phyloP scores from a whole-genome alignment of 2,329 filamentous ascomycete species.

The Coniochaeta sp. region DNA sequence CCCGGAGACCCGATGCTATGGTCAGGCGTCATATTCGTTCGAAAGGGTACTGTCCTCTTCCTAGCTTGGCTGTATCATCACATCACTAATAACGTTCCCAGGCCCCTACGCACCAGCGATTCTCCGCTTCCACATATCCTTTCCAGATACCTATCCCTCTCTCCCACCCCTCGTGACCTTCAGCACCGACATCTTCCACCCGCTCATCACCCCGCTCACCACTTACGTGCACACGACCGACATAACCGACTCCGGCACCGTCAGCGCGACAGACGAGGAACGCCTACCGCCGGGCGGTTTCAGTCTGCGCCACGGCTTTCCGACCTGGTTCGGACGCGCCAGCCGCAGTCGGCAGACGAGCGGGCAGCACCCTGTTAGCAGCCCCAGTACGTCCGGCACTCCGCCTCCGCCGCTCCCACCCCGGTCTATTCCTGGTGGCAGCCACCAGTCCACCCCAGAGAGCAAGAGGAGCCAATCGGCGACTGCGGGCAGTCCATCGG shows the following conservation, averaged over 20 bases:
- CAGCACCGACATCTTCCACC: slow-evolving; percentile 89
- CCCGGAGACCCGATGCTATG: slow-evolving; percentile 75
- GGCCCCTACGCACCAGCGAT: slow-evolving; percentile 85
- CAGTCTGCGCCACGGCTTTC: slow-evolving; percentile 84
- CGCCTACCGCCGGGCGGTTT: slow-evolving; percentile 82
- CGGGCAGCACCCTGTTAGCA: slow-evolving; percentile 22
- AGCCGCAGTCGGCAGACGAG: slow-evolving; percentile 37
- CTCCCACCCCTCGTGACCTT: slow-evolving; percentile 82
- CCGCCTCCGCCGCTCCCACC: neutral
- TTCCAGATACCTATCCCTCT: slow-evolving; percentile 71
- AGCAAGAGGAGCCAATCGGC: slow-evolving; percentile 10
- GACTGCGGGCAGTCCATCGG: neutral
- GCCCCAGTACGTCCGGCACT: neutral
- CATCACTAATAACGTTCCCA: slow-evolving; percentile 24
- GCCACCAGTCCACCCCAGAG: slow-evolving; percentile 21
- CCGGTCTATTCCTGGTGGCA: slow-evolving; percentile 9
- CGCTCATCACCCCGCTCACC: slow-evolving; percentile 84
- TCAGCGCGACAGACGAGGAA: slow-evolving; percentile 78
- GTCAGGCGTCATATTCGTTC: slow-evolving; percentile 87
- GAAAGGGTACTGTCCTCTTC: slow-evolving; percentile 55
- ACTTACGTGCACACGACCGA: slow-evolving; percentile 88
- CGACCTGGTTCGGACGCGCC: slow-evolving; percentile 72
- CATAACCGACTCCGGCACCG: slow-evolving; percentile 58
- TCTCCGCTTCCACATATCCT: slow-evolving; percentile 83
- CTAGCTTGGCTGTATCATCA: neutral